Evolutionary conservation across 768 basidiomycete genomes (phyloP), one percentile per base, ranked within the genome.

Genomic region (Stropharia rugosoannulata): DNA sequence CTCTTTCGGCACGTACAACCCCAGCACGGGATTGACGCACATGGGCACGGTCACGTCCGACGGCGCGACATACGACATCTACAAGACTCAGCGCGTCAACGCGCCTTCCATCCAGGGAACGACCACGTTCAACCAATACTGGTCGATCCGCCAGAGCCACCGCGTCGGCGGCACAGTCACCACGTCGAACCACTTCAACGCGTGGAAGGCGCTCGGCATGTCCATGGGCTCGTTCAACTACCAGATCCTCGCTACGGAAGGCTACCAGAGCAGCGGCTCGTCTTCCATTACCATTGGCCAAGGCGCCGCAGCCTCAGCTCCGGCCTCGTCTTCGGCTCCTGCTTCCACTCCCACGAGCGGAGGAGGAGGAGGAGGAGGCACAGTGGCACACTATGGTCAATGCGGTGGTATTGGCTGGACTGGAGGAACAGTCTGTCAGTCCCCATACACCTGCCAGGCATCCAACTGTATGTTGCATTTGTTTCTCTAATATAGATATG

Each of bases 191-290:
- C 79, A 80, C 69, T 76, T 79, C 64, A 70, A 70, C 45, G 78
- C 76, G 2, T 80, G 78, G 77, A 60, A 54, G 27, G 55, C 52
- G 5, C 56, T 70, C 11, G 78, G 78, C 15, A 64, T 80, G 71
- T 60, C 58, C 29, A 57, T 79, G 57, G 78, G 58, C n/a, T 62
- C 68, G 29, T 70, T 70, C 67, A 69, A 72, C 61, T 79, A 79
- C 65, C 77, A 78, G 70, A 78, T 80, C 52, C 63, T 79, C 51
- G 77, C 79, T 25, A 75, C 76, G 10, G 79, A 80, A 55, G 76
- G 76, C 3, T 76, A 77, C 65, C 59, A 69, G 59, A 74, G 73
- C 65, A 75, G 70, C 40, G 76, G 76, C 13, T 63, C 63, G 19
- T 60, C 59, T 6, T 60, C 59, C 4, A 57, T 60, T 38, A 57